Evolutionary conservation across 2,329 filamentous ascomycete genomes (phyloP), one percentile per base, ranked within the genome.

Genomic region (Aureobasidium sp.): DNA sequence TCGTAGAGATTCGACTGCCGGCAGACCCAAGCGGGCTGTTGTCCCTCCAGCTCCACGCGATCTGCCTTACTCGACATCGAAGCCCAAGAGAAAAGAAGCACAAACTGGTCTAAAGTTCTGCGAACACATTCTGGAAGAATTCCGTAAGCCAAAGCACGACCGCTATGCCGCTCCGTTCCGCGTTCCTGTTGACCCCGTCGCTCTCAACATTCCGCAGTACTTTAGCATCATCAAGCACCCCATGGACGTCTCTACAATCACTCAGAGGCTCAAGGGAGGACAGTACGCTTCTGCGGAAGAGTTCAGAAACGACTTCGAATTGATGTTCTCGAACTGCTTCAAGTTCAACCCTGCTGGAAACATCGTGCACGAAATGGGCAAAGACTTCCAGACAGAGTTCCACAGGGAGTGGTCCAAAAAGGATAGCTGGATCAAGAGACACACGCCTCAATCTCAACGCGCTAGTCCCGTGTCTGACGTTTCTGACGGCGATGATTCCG

Each of bases 211-310:
- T 64, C 94, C 94, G 0, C 87, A 88, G 27, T 99, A 99, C 73
- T 90, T 94, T 73, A 91, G 88, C 70, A 80, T 97, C 65, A 91
- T 99, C 77, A 97, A 96, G 80, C 91, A 92, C 72, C 94, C 94
- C 0, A 99, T 97, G 93, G 93, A 99, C 73, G 80, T 97, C 55
- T 81, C 83, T 17, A 96, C 90, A n/a, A 88, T 96, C 70, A 80
- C 84, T 39, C 81, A 82, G 46, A 95, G 95, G 75, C 80, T 97
- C 44, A 85, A 87, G 67, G 80, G 80, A 13, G 91, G 91, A 29
- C 84, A 91, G 62, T 97, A 97, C 70, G 83, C 85, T 67, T 90
- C 82, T 62, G 82, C 90, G 0, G 91, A 91, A 73, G 92, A 97
- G 50, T 91, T 97, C 68, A 89, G 96, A 70, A 83, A 83, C 63